Evolutionary conservation across 2,329 filamentous ascomycete species (phyloP), one percentile per base, ranked within the genome.

Genomic region (Aureobasidium zeae): DNA sequence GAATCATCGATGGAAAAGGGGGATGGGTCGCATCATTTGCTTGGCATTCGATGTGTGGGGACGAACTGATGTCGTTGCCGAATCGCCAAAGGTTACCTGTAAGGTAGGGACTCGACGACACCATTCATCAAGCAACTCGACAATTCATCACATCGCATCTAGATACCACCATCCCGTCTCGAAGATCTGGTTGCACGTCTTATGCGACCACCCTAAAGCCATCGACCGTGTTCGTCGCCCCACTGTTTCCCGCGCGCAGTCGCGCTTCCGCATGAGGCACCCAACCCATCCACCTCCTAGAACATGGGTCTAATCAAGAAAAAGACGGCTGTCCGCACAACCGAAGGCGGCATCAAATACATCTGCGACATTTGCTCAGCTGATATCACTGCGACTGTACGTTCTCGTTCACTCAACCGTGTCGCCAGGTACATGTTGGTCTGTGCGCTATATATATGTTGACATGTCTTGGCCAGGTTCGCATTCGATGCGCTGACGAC

Each of bases 281-380:
- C 21, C 20, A 19, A 21, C 26, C 28, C 25, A 12, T 28, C 19
- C 32, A 24, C 35, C 17, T 31, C 8, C n/a, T 13, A 16, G 30
- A 28, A 12, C 53, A 95, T 95, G 89, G 88, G 87, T 55, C 83
- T 94, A 58, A 94, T 95, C 62, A 83, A 88, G 61, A 95, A 95
- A 73, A 95, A 95, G 70, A 91, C 86, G 48, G 84, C 83, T 53
- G 80, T 81, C 44, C 75, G 85, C 58, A 83, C 39, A 86, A 95
- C 56, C 30, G 58, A 60, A 45, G 60, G 68, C 48, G 69, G 69
- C 47, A 66, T 70, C 47, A 95, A 96, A 63, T 98, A 94, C 63
- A 86, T 96, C 52, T 98, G 91, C 70, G 93, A 98, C 64, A 82
- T 94, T 47, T 98, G 91, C 64, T 94, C 86, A 32, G 86, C 86